A percentile compares a stretch with the other conserved stretches of the same genome.
Conservation (phyloP, 495 filamentous ascomycete genomes). For the Tuber aestivum region DNA sequence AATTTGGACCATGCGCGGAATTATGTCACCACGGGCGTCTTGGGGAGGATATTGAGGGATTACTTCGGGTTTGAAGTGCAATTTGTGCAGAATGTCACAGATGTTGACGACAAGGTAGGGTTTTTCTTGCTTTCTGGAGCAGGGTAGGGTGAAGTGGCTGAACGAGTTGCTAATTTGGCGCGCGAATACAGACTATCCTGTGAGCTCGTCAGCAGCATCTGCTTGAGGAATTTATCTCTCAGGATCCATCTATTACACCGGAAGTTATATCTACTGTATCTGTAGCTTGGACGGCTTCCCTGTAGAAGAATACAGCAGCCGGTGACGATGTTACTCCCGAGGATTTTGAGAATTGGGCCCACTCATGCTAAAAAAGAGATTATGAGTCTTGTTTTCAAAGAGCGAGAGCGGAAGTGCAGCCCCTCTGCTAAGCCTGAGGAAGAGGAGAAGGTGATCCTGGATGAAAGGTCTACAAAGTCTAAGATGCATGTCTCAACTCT, state of each 20-base stretch:
- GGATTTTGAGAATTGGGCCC: slow-evolving; percentile 30
- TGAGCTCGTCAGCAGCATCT: slow-evolving; percentile 72
- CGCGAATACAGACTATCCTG: slow-evolving; percentile 62
- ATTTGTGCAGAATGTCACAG: slow-evolving; percentile 96
- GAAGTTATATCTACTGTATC: slow-evolving; percentile 52
- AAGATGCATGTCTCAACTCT: slow-evolving; percentile 90
- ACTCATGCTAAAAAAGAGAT: slow-evolving; percentile 13
- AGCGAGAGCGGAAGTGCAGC: slow-evolving; percentile 20
- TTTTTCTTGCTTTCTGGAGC: neutral
- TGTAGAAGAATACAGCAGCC: slow-evolving; percentile 63
- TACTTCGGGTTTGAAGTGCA: slow-evolving; percentile 81
- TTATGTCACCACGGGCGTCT: slow-evolving; percentile 90
- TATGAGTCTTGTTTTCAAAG: slow-evolving; percentile 26
- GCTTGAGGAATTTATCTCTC: slow-evolving; percentile 49
- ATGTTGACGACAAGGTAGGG: slow-evolving; percentile 80
- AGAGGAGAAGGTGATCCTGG: slow-evolving; percentile 42
- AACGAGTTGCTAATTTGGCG: slow-evolving; percentile 2
- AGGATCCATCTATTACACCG: slow-evolving; percentile 31
- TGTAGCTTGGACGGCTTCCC: slow-evolving; percentile 64
- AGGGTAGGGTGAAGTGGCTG: neutral
- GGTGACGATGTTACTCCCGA: slow-evolving; percentile 16
- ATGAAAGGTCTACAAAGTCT: slow-evolving; percentile 72
- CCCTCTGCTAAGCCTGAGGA: slow-evolving; percentile 16
- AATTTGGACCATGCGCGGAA: slow-evolving; percentile 89
- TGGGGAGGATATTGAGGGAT: slow-evolving; percentile 75